Evolutionary conservation across 805 yeast genomes (phyloP).

Genomic region (Monosporozyma yasuniensis): DNA sequence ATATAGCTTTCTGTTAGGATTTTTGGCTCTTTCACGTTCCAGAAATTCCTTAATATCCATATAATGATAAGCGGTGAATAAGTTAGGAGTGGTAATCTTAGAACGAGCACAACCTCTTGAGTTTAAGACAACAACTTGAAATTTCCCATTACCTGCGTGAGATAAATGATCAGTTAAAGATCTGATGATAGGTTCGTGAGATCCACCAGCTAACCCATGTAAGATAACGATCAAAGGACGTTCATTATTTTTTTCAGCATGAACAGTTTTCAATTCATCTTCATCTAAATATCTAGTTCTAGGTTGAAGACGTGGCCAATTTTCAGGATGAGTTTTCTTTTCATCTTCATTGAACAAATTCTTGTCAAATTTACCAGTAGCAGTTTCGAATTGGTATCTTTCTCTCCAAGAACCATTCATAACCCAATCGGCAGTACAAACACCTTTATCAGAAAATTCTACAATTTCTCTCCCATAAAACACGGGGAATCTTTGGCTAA

Average conservation of each 20-base stretch:
- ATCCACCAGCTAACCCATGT: conserved; percentile 76
- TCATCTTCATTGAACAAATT: conserved; percentile 28
- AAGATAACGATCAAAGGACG: conserved; percentile 53
- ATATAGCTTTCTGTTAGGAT: conserved; percentile 57
- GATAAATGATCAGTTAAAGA: conserved; percentile 41
- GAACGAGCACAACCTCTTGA: conserved; percentile 74
- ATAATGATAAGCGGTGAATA: conserved; percentile 62
- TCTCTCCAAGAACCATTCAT: conserved; percentile 21
- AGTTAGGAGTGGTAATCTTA: conserved; percentile 56
- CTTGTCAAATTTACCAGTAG: conserved; percentile 14
- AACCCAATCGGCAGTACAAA: conserved; percentile 67
- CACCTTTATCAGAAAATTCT: conserved; percentile 55
- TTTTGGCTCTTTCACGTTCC: conserved; percentile 38
- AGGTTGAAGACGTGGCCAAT: conserved; percentile 55
- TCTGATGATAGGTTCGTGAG: conserved; percentile 65
- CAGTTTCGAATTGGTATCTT: conserved; percentile 12
- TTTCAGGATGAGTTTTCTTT: conserved; percentile 39
- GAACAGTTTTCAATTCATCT: conserved; percentile 33
- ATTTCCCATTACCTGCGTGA: conserved; percentile 30
- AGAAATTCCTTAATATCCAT: conserved; percentile 57
- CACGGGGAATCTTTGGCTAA: conserved; percentile 43
- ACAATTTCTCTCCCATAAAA: conserved; percentile 68
- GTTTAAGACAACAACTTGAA: conserved; percentile 57
- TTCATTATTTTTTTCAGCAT: conserved; percentile 18
- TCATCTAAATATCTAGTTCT: conserved; percentile 54